phyloP scores from a whole-genome alignment of 441 rosid species.

The Manihot esculenta region DNA sequence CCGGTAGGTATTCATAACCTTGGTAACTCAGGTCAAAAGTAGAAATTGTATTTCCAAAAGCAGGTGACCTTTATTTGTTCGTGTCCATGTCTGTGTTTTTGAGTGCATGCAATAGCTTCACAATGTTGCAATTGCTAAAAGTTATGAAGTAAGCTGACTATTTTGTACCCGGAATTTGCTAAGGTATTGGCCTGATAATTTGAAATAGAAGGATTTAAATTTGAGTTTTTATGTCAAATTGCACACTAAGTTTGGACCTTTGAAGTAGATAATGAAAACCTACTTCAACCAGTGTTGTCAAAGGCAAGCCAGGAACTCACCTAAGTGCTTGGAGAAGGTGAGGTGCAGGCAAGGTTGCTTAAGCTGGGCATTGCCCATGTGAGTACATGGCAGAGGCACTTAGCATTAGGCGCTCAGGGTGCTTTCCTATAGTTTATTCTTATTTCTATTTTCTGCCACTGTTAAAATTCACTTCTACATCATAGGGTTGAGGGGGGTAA shows the following conservation, averaged over 20 bases:
- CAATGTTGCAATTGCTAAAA: neutral
- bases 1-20: constrained; percentile 49
- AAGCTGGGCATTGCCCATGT: neutral
- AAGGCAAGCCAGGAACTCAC: neutral
- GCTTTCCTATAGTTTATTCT: neutral
- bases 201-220: neutral
- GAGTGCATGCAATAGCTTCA: neutral
- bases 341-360: neutral
- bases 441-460: neutral
- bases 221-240: neutral
- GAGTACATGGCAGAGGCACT: neutral
- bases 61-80: constrained; percentile 2
- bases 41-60: constrained; percentile 4
- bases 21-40: neutral
- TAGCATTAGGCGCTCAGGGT: neutral
- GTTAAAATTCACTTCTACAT: neutral
- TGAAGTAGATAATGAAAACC: neutral
- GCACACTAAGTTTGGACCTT: neutral
- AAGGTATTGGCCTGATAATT: neutral
- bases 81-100: neutral
- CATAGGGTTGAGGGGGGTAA: neutral
- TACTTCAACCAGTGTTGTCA: neutral
- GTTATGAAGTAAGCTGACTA: neutral
- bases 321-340: neutral
- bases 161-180: neutral